Base-by-base conservation (phyloP, 2,329 filamentous ascomycete species). In the Ceratocystis papillata region DNA sequence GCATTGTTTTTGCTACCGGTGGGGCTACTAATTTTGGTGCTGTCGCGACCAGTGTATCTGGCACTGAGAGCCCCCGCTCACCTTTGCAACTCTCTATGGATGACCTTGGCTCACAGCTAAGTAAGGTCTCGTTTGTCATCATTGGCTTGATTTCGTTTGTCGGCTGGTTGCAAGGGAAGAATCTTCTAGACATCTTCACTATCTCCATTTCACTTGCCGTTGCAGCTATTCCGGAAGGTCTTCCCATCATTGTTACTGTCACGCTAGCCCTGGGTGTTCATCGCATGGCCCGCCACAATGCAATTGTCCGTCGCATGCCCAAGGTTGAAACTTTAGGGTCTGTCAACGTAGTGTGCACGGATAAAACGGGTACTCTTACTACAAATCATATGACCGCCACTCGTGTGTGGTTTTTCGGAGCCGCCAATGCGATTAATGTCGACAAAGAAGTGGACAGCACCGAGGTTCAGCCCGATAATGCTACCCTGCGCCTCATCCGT, bases 311-410 rank as follows among this genome's bases (percentile, higher is more conserved):
- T 70, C 87, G 89, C 73, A 87, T 99, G 77, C 95, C 95, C 25
- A 97, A 94, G 75, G 95, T 99, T 7, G 94, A 99, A 75, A 99
- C 94, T 0, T 78, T 99, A 4, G 95, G 95, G 7, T 96, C 92
- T n/a, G 94, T 99, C 67, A 99, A 97, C 72, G 92, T 99, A n/a
- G 90, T 99, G 5, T 99, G 95, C 78, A 96, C 91, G 70, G 94
- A 99, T 79, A 99, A 99, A 78, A 99, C 94, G 55, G 90, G 93
- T 41, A 99, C 94, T 1, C 78, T 99, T 68, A 99, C 94, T 0
- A 91, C 92, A 73, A 99, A 97, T 73, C 94, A 99, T 74, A 97
- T 99, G 94, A 96, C 94, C 0, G 91, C 91, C 0, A 92, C 91
- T 17, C 96, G 94, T 73, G 86, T 99, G 79, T 99, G 94, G 94